These are phyloP conservation scores for Cladophialophora bantiana DNA, from an alignment of 2,329 filamentous ascomycete genomes.

Conservation along the genomic window DNA sequence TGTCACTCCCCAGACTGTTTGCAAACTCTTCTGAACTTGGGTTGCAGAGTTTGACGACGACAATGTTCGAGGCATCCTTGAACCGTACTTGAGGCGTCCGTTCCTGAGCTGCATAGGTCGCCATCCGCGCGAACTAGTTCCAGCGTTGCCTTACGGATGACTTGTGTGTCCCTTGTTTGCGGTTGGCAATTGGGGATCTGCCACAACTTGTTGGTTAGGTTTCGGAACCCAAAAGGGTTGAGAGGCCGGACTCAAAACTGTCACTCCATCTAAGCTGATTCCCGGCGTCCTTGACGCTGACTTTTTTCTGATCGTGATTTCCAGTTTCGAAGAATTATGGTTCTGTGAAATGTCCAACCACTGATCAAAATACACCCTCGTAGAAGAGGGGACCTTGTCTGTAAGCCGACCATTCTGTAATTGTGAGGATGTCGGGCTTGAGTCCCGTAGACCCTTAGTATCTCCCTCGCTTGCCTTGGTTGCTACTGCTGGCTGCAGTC, in stretches of 20 bases:
- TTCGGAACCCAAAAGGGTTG: neutral
- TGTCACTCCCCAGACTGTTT: neutral
- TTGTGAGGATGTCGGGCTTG: neutral
- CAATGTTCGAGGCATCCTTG: neutral
- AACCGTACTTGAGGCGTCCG: neutral
- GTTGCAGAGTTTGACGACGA: neutral
- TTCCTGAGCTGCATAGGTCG: neutral
- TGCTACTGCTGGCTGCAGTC: neutral
- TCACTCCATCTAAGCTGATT: neutral
- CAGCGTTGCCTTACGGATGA: neutral
- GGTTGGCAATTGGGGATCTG: neutral
- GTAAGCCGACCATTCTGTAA: neutral
- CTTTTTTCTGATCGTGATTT: slow-evolving; percentile 2
- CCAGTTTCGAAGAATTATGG: neutral
- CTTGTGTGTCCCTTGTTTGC: neutral
- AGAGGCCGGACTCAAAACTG: neutral
- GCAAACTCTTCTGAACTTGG: slow-evolving; percentile 4
- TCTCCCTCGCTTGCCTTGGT: neutral
- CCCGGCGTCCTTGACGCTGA: neutral
- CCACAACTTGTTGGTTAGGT: neutral
- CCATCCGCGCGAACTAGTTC: neutral
- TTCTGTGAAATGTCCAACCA: neutral
- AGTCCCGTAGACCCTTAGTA: neutral
- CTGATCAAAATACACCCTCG: no score
- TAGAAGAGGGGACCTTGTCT: neutral